Conservation (phyloP, 2,329 filamentous ascomycete species). For the Orbilia javanica region DNA sequence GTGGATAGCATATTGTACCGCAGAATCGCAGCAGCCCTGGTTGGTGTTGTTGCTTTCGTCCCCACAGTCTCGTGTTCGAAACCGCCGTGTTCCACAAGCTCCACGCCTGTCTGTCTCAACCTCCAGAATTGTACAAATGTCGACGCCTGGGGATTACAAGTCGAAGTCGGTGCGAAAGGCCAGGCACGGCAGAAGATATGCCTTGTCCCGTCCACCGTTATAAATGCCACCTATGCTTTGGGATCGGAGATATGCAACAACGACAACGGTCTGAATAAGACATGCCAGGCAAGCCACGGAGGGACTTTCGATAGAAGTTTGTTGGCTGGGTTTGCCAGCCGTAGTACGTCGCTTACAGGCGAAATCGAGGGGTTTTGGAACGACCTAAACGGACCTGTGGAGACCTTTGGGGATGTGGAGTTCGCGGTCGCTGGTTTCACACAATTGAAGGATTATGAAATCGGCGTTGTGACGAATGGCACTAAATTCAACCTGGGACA, state of each 20-base stretch:
- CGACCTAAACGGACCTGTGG: constrained; percentile 46
- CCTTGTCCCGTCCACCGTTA: constrained; percentile 51
- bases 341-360: constrained; percentile 19
- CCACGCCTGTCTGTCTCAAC: constrained; percentile 47
- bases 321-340: constrained; percentile 9
- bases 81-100: constrained; percentile 25
- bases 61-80: constrained; percentile 22
- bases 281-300: constrained; percentile 48
- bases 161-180: constrained; percentile 33
- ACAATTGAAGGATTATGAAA: constrained; percentile 44
- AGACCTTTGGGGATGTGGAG: constrained; percentile 43
- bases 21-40: constrained; percentile 25
- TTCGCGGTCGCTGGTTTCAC: constrained; percentile 49
- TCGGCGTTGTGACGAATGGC: constrained; percentile 49
- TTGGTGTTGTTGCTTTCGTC: constrained; percentile 20
- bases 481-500: constrained; percentile 52
- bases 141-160: constrained; percentile 50
- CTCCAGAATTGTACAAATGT: constrained; percentile 55
- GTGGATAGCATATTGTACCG: constrained; percentile 15
- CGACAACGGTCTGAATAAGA: constrained; percentile 34
- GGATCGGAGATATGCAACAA: constrained; percentile 51
- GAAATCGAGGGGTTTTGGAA: constrained; percentile 48
- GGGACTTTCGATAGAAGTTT: constrained; percentile 31
- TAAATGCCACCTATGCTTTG: constrained; percentile 48
- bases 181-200: constrained; percentile 42